A percentile compares a stretch with the other conserved stretches of the same genome.
Conservation (phyloP, 352 stramenopile genomes). For the Pythium oligandrum region DNA sequence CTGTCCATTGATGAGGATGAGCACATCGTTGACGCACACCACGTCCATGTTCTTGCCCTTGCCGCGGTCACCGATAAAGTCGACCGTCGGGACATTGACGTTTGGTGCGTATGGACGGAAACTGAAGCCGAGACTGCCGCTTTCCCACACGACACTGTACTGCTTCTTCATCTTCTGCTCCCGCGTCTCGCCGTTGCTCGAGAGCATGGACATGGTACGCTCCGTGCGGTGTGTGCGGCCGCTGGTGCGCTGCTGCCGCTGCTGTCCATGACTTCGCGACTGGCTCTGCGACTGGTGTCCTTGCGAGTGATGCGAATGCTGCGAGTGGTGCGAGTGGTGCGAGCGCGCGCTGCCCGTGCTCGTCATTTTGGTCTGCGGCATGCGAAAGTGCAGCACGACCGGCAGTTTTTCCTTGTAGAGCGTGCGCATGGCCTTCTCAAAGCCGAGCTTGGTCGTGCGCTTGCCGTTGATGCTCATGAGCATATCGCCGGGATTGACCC, state of each 20-base stretch:
- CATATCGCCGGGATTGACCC: constrained; percentile 58
- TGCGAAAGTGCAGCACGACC: constrained; percentile 75
- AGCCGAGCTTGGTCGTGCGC: constrained; percentile 65
- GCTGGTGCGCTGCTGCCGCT: not conserved
- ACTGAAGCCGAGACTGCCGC: constrained; percentile 59
- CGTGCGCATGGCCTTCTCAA: constrained; percentile 71
- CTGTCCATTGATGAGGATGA: constrained; percentile 77
- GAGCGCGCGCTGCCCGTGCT: not conserved
- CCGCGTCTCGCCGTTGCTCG: constrained; percentile 24
- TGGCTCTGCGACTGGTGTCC: constrained; percentile 3
- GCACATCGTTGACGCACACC: constrained; percentile 77
- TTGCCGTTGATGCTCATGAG: constrained; percentile 80
- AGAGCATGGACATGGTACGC: constrained; percentile 17
- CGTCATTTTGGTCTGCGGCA: constrained; percentile 5
- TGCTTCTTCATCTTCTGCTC: constrained; percentile 55
- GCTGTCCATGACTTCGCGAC: not conserved
- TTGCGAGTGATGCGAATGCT: constrained; percentile 3
- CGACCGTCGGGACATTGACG: constrained; percentile 69
- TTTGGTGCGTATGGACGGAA: constrained; percentile 63
- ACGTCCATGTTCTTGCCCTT: constrained; percentile 65
- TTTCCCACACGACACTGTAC: constrained; percentile 72
- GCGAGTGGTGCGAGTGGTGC: constrained; percentile 12
- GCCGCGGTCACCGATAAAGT: constrained; percentile 58
- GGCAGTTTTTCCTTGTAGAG: constrained; percentile 76
- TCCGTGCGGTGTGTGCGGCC: constrained; percentile 4